Conservation (phyloP, 768 basidiomycete genomes). For the Tephrocybe sp. region DNA sequence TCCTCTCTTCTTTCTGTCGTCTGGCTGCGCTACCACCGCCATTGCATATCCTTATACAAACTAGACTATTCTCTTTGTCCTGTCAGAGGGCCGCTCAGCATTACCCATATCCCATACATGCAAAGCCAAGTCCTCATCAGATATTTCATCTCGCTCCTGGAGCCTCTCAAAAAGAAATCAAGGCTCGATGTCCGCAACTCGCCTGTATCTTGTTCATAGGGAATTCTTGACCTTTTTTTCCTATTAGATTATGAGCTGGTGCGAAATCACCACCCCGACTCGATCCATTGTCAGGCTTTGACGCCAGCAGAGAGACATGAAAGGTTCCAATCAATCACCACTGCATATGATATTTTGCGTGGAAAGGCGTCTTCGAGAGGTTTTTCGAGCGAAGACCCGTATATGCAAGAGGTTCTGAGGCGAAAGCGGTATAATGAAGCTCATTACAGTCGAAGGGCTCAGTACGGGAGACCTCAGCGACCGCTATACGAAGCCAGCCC, state of each 20-base stretch:
- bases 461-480: slow-evolving; percentile 15
- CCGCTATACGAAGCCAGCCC: slow-evolving; percentile 29
- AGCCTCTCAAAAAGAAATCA: slow-evolving; percentile 61
- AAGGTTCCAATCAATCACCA: slow-evolving; percentile 62
- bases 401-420: slow-evolving; percentile 49
- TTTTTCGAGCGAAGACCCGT: slow-evolving; percentile 35
- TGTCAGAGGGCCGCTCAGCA: slow-evolving; percentile 4
- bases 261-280: slow-evolving; percentile 70
- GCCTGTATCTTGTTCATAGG: not conserved
- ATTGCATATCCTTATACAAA: slow-evolving; percentile 5
- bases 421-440: slow-evolving; percentile 41
- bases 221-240: not conserved
- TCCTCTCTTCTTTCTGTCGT: slow-evolving; percentile 3
- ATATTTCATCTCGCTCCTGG: slow-evolving; percentile 64
- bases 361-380: slow-evolving; percentile 28
- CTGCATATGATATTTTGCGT: slow-evolving; percentile 59
- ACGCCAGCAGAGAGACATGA: slow-evolving; percentile 47
- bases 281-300: slow-evolving; percentile 38
- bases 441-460: slow-evolving; percentile 23
- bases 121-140: slow-evolving; percentile 62
- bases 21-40: slow-evolving; percentile 12
- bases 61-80: slow-evolving; percentile 11
- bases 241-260: slow-evolving; percentile 70
- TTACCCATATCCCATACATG: slow-evolving; percentile 51
- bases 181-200: slow-evolving; percentile 56